phyloP scores from a whole-genome alignment of 2,329 filamentous ascomycete genomes.

The Sporothrix euskadiensis region DNA sequence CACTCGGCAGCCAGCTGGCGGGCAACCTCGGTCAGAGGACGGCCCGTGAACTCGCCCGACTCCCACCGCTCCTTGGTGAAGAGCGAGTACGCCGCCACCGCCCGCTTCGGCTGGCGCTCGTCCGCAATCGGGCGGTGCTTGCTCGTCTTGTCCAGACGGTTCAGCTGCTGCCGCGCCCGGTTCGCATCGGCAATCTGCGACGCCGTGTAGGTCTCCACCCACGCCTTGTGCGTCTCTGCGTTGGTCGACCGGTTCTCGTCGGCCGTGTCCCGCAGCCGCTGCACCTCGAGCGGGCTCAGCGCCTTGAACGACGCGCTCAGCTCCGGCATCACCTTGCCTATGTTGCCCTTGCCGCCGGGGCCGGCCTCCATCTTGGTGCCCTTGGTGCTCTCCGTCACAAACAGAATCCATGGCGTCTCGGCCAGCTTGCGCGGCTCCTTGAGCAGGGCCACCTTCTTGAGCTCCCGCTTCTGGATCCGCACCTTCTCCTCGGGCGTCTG shows the following conservation, averaged over 20 bases:
- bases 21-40: constrained; percentile 32
- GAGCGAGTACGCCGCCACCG: constrained; percentile 39
- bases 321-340: constrained; percentile 34
- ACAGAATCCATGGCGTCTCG: constrained; percentile 44
- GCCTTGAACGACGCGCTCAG: constrained; percentile 43
- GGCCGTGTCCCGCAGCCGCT: constrained; percentile 43
- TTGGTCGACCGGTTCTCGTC: constrained; percentile 47
- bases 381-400: constrained; percentile 39
- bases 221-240: constrained; percentile 45
- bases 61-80: constrained; percentile 46
- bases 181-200: constrained; percentile 50
- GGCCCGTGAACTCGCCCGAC: constrained; percentile 35
- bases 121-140: constrained; percentile 45
- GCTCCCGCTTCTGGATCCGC: constrained; percentile 39
- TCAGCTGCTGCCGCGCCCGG: constrained; percentile 48
- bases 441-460: constrained; percentile 48
- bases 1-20: constrained; percentile 43
- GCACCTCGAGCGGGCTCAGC: constrained; percentile 44
- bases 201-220: constrained; percentile 49
- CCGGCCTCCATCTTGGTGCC: constrained; percentile 27
- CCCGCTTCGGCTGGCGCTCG: constrained; percentile 49
- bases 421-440: constrained; percentile 43
- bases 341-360: constrained; percentile 24
- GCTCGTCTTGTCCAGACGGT: constrained; percentile 40
- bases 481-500: constrained; percentile 44